Percentiles rank a stretch among this genome's conserved stretches.
Conservation (phyloP, 2,329 filamentous ascomycete genomes). For the Diaporthe citri region DNA sequence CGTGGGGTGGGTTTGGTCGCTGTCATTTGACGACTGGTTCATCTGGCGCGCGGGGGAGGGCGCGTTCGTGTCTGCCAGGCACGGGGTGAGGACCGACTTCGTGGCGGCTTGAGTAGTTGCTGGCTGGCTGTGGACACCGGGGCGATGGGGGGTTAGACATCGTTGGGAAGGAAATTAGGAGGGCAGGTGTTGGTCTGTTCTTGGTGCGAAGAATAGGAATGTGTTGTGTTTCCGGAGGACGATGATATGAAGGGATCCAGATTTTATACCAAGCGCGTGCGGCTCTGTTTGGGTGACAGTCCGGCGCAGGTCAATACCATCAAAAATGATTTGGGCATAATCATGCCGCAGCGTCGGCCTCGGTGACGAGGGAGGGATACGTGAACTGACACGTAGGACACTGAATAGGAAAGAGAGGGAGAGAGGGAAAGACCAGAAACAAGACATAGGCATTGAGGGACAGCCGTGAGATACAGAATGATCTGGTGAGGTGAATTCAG, state of each 20-base stretch:
- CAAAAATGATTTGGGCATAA: background rate
- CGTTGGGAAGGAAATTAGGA: too few species aligned
- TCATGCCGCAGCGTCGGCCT: background rate
- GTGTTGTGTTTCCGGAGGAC: background rate
- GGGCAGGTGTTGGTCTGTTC: background rate
- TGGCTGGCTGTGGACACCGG: background rate
- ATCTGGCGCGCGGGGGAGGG: constrained; percentile 13
- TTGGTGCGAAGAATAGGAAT: background rate
- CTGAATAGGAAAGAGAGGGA: background rate
- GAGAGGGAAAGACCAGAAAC: background rate
- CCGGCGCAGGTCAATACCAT: background rate
- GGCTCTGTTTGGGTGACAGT: background rate
- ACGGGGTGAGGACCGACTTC: constrained; percentile 3
- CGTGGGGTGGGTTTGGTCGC: constrained; percentile 31
- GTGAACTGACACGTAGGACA: background rate
- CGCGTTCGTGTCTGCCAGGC: constrained; percentile 15
- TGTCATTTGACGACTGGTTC: constrained; percentile 34
- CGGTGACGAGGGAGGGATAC: background rate
- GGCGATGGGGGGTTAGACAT: background rate
- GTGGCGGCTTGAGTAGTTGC: constrained; percentile 13
- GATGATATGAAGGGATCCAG: background rate
- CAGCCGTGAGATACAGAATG: background rate
- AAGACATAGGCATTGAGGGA: background rate
- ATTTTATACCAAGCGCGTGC: background rate
- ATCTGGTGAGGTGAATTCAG: background rate